phyloP scores from a whole-genome alignment of 1,284 basidiomycete genomes.

The Blastosporella zonata region DNA sequence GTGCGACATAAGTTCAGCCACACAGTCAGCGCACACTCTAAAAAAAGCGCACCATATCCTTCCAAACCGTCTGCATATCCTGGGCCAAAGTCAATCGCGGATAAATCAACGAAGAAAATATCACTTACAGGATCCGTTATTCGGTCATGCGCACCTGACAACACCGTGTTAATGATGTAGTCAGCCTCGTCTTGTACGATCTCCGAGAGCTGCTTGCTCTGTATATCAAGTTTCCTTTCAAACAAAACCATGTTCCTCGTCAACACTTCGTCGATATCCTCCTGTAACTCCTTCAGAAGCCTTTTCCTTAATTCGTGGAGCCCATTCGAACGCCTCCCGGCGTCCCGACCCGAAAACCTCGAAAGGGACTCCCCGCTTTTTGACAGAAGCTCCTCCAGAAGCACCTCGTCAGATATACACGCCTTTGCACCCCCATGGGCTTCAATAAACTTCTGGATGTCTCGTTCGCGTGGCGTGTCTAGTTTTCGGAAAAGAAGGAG shows the following conservation, averaged over 20 bases:
- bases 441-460: slow-evolving; percentile 30
- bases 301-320: slow-evolving; percentile 27
- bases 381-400: slow-evolving; percentile 27
- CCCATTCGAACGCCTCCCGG: slow-evolving; percentile 25
- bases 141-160: slow-evolving; percentile 33
- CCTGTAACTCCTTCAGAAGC: slow-evolving; percentile 32
- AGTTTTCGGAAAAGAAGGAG: slow-evolving; percentile 30
- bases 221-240: slow-evolving; percentile 37
- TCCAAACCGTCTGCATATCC: slow-evolving; percentile 31
- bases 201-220: slow-evolving; percentile 33
- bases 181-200: slow-evolving; percentile 30
- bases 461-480: slow-evolving; percentile 29
- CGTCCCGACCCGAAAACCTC: slow-evolving; percentile 24
- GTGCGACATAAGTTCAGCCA: background rate
- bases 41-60: slow-evolving; percentile 28
- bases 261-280: slow-evolving; percentile 37
- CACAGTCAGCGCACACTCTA: background rate
- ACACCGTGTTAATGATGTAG: slow-evolving; percentile 32
- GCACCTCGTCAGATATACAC: slow-evolving; percentile 30
- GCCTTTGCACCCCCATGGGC: slow-evolving; percentile 30
- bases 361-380: slow-evolving; percentile 30
- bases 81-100: slow-evolving; percentile 5
- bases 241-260: slow-evolving; percentile 35
- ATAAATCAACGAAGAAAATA: background rate
- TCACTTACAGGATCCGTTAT: slow-evolving; percentile 33